Conservation (phyloP, 306 rosid genomes). For the Senna siamea region DNA sequence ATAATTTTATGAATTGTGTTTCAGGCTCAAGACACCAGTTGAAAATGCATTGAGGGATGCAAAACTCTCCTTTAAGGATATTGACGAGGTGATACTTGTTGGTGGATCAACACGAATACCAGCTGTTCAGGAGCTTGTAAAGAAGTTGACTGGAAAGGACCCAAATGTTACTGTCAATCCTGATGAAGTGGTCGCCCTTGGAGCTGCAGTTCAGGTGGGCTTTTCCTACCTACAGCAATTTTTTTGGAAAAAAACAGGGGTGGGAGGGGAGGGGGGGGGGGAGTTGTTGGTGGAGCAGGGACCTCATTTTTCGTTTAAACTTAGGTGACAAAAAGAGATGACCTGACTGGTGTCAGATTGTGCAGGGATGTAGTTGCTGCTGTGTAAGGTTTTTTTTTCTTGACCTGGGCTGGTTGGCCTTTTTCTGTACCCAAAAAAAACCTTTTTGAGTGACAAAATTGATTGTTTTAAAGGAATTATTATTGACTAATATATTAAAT, state of each 20-base stretch:
- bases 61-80: slow-evolving; percentile 75
- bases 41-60: slow-evolving; percentile 94
- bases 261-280: too few relatives aligned
- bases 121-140: slow-evolving; percentile 90
- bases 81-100: slow-evolving; percentile 93
- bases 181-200: slow-evolving; percentile 93
- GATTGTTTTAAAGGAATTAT: background rate
- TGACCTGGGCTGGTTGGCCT: too few relatives aligned
- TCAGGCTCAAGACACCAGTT: slow-evolving; percentile 84
- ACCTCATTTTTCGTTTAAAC: too few relatives aligned
- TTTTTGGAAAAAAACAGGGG: too few relatives aligned
- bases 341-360: too few relatives aligned
- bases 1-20: slow-evolving; percentile 22
- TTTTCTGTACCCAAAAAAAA: too few relatives aligned
- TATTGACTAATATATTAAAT: background rate
- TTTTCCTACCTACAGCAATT: slow-evolving; percentile 11
- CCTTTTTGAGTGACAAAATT: too few relatives aligned
- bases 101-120: slow-evolving; percentile 97
- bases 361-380: too few relatives aligned
- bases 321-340: too few relatives aligned
- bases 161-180: slow-evolving; percentile 96
- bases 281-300: background rate
- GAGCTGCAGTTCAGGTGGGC: slow-evolving; percentile 93
- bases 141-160: slow-evolving; percentile 83
- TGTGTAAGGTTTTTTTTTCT: too few relatives aligned